phyloP scores from a whole-genome alignment of 129 eudicot species.

The Flaveria bidentis region DNA sequence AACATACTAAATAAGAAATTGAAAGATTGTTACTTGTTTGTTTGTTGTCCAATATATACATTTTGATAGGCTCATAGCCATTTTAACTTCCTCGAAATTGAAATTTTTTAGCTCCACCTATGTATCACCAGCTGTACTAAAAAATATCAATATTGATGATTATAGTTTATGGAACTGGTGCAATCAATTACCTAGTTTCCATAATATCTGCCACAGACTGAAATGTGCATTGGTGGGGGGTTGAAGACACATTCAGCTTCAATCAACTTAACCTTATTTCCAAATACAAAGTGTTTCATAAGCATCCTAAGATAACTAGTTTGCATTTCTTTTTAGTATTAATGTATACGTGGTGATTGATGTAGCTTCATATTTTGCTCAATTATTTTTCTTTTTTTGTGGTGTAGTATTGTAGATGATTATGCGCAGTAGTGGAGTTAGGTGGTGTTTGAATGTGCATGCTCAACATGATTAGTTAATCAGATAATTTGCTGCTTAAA shows the following conservation, averaged over 20 bases:
- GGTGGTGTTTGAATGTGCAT: neutral
- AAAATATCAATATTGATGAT: neutral
- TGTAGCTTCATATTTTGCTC: neutral
- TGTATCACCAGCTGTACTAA: neutral
- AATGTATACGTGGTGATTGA: neutral
- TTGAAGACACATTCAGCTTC: neutral
- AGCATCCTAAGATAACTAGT: neutral
- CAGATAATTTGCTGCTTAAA: slow-evolving; percentile 8
- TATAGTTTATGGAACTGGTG: neutral
- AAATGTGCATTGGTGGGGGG: slow-evolving; percentile 16
- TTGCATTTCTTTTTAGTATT: neutral
- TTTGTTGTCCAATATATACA: neutral
- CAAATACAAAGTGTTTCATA: neutral
- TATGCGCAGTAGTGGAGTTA: neutral
- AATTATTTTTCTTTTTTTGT: neutral
- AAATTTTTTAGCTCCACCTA: neutral
- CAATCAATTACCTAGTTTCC: neutral
- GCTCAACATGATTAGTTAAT: neutral
- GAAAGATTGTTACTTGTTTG: no score
- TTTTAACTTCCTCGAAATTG: neutral
- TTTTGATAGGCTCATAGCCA: neutral
- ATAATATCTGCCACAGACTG: slow-evolving; percentile 1
- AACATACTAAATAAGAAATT: no score
- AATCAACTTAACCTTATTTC: neutral
- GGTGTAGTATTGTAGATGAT: neutral